These are phyloP conservation scores for Botrytis medusae DNA, from an alignment of 2,329 filamentous ascomycete species.

Conservation along the genomic window DNA sequence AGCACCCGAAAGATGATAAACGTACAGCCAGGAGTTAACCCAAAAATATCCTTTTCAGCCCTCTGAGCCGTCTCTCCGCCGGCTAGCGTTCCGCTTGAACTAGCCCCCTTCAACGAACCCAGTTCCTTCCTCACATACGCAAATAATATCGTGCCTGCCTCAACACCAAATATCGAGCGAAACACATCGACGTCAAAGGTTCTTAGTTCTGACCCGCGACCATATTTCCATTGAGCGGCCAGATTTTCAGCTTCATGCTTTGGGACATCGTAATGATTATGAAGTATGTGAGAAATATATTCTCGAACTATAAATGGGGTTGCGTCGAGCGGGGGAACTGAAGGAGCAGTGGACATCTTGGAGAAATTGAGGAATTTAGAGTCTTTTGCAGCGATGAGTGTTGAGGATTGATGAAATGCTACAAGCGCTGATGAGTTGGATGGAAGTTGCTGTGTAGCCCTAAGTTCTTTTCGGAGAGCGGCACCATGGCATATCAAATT, in stretches of 20 bases:
- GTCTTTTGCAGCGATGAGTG: not conserved
- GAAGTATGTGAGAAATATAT: not conserved
- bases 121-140: not conserved
- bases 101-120: not conserved
- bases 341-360: not conserved
- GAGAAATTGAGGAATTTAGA: not conserved
- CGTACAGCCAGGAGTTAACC: not conserved
- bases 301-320: not conserved
- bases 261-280: not conserved
- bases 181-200: not conserved
- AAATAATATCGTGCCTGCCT: not conserved
- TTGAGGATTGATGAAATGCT: not conserved
- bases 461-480: not conserved
- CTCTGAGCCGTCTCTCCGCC: too few relatives aligned
- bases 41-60: not conserved
- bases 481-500: not conserved
- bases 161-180: not conserved
- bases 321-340: not conserved
- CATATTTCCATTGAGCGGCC: not conserved
- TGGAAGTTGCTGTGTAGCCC: not conserved
- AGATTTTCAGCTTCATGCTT: not conserved
- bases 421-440: not conserved
- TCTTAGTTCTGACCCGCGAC: not conserved
- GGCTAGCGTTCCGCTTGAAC: not conserved
- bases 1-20: not conserved